Conservation (phyloP, 2,329 filamentous ascomycete genomes). For the Claviceps humidiphila region DNA sequence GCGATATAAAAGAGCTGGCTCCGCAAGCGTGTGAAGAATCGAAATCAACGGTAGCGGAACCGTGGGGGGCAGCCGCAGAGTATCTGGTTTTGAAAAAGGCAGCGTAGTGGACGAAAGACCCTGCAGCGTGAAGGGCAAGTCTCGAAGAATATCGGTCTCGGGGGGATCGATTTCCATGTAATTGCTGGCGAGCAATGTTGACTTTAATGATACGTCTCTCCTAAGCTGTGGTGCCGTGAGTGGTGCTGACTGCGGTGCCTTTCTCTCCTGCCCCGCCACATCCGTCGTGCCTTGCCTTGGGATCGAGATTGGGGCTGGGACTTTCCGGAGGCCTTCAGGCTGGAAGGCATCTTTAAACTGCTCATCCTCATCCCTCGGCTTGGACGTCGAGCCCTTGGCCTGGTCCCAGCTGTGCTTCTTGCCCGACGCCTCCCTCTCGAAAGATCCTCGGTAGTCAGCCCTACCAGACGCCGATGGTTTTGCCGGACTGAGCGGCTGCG, state of each 20-base stretch:
- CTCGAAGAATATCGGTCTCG: slow-evolving; percentile 56
- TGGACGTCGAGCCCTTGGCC: slow-evolving; percentile 22
- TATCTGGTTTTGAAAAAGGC: slow-evolving; percentile 55
- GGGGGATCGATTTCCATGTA: slow-evolving; percentile 44
- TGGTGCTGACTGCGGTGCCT: slow-evolving; percentile 2
- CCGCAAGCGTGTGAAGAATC: slow-evolving; percentile 76
- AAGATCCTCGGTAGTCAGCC: slow-evolving; percentile 24
- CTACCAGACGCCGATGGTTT: slow-evolving; percentile 20
- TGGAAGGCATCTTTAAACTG: slow-evolving; percentile 40
- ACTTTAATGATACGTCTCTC: slow-evolving; percentile 43
- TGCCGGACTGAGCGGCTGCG: slow-evolving; percentile 30
- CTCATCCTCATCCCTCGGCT: slow-evolving; percentile 31
- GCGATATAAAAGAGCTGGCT: slow-evolving; percentile 85
- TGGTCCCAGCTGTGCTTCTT: slow-evolving; percentile 25
- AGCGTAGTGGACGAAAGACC: slow-evolving; percentile 80
- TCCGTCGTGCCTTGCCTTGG: slow-evolving; percentile 21
- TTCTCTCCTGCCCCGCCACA: slow-evolving; percentile 10
- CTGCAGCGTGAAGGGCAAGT: slow-evolving; percentile 86
- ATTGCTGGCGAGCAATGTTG: slow-evolving; percentile 43
- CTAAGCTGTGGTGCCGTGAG: slow-evolving; percentile 18
- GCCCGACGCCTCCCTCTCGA: slow-evolving; percentile 20
- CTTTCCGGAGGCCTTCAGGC: slow-evolving; percentile 34
- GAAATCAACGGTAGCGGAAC: slow-evolving; percentile 77
- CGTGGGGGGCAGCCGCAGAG: slow-evolving; percentile 62
- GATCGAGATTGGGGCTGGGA: slow-evolving; percentile 30